A percentile compares a stretch with the other conserved stretches of the same genome.
phyloP scores from a whole-genome alignment of 2,329 filamentous ascomycete species.

The Claviceps pusilla region DNA sequence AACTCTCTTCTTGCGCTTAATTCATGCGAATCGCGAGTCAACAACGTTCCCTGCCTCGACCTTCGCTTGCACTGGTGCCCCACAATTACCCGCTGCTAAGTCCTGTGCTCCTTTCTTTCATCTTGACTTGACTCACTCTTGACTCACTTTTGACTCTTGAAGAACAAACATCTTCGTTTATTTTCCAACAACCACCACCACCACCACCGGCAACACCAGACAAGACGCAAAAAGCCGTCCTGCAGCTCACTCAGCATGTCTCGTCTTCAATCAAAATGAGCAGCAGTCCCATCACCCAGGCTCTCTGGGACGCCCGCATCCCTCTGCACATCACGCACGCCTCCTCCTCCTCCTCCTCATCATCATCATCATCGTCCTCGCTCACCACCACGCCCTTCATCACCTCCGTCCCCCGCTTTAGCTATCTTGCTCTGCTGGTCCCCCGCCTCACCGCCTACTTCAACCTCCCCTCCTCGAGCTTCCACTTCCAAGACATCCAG shows the following conservation, averaged over 20 bases:
- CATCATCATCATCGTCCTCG: background rate
- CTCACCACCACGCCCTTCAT: slow-evolving; percentile 27
- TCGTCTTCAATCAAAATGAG: background rate
- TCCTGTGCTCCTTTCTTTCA: too few species aligned
- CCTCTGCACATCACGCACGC: slow-evolving; percentile 40
- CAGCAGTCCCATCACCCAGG: slow-evolving; percentile 22
- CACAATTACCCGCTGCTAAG: background rate
- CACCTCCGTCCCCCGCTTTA: slow-evolving; percentile 40
- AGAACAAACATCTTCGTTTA: background rate
- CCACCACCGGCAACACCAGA: background rate
- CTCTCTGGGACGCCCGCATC: slow-evolving; percentile 39
- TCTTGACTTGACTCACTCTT: too few species aligned
- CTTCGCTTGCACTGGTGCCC: too few species aligned
- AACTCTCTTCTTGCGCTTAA: too few species aligned
- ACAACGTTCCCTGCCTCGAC: too few species aligned
- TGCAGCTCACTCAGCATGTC: background rate
- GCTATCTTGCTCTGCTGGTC: slow-evolving; percentile 42
- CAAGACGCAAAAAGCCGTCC: background rate
- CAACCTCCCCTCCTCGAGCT: slow-evolving; percentile 39
- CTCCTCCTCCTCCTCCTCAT: slow-evolving; percentile 17
- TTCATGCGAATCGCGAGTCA: too few species aligned
- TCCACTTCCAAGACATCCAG: slow-evolving; percentile 40
- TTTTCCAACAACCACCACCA: background rate
- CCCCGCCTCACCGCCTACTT: slow-evolving; percentile 41
- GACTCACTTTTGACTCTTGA: too few species aligned